Percentiles rank a stretch among this genome's conserved stretches.
phyloP scores from a whole-genome alignment of 129 eudicot species.

The Dittrichia graveolens region DNA sequence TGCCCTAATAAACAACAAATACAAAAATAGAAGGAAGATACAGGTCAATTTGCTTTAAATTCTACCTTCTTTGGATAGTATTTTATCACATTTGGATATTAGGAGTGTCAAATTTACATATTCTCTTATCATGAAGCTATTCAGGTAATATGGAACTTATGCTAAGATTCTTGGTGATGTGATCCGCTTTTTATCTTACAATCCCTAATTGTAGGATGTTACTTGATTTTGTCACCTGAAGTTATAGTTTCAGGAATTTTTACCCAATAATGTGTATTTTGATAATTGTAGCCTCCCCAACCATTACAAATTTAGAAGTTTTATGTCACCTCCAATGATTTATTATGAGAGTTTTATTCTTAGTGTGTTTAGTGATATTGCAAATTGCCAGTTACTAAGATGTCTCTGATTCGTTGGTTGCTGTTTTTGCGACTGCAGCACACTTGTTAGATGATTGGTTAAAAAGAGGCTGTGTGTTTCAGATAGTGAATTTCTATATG shows the following conservation, averaged over 20 bases:
- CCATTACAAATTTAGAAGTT: constrained; percentile 6
- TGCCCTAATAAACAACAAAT: not conserved
- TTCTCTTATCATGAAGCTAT: not conserved
- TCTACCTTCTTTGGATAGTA: constrained; percentile 7
- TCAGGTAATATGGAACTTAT: constrained; percentile 18
- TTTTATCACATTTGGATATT: constrained; percentile 4
- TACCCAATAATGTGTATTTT: not conserved
- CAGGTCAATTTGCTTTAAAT: not conserved
- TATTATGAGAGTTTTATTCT: not conserved
- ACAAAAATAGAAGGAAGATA: not conserved
- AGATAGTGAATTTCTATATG: not conserved
- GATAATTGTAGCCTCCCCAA: not conserved
- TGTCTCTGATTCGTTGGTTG: constrained; percentile 2
- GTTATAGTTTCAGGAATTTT: not conserved
- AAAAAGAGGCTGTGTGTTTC: not conserved
- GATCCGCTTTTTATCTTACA: constrained; percentile 12
- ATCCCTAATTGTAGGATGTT: not conserved
- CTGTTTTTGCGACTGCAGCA: constrained; percentile 7
- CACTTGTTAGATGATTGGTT: constrained; percentile 6
- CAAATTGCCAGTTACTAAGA: not conserved
- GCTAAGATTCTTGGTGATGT: constrained; percentile 15
- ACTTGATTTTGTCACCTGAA: not conserved
- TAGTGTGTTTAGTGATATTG: constrained; percentile 2
- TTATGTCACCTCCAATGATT: not conserved
- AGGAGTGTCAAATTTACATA: constrained; percentile 1